phyloP scores from a whole-genome alignment of 208 protist species.

The Porcisia deanei region DNA sequence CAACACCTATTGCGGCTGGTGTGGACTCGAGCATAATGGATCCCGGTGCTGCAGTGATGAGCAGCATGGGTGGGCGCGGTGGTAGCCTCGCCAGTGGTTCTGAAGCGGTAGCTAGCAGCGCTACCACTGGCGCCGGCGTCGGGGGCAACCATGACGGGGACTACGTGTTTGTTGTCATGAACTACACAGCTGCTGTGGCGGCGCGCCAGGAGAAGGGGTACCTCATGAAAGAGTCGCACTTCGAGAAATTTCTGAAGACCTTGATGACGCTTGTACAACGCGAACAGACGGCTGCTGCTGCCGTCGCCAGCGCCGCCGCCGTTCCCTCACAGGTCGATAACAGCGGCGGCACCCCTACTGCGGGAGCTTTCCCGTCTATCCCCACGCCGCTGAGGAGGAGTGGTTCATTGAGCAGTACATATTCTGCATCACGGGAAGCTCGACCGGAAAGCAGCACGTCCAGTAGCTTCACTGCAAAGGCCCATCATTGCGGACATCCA shows the following conservation, averaged over 20 bases:
- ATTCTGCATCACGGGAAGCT: not conserved
- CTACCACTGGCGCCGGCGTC: not conserved
- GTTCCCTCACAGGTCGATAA: not conserved
- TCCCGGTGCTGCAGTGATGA: not conserved
- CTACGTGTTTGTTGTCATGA: slow-evolving; percentile 32
- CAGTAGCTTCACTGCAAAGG: not conserved
- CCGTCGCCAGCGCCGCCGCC: not conserved
- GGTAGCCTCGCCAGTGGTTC: not conserved
- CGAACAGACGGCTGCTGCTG: not conserved
- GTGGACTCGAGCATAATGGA: slow-evolving; percentile 2
- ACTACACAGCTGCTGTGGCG: slow-evolving; percentile 5
- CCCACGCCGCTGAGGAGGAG: not conserved
- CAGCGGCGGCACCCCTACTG: not conserved
- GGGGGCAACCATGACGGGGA: not conserved
- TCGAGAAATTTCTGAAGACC: slow-evolving; percentile 25
- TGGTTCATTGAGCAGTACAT: not conserved
- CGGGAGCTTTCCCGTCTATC: not conserved
- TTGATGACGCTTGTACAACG: slow-evolving; percentile 20
- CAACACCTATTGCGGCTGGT: slow-evolving; percentile 7
- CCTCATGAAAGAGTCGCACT: slow-evolving; percentile 26
- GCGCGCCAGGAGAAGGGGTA: slow-evolving; percentile 25
- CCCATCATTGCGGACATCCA: not conserved
- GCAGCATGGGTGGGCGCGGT: not conserved
- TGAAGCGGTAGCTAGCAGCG: not conserved
- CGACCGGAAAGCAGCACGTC: not conserved